Evolutionary conservation across 345 rosid species (phyloP), one percentile per base, ranked within the genome.

Genomic region (Pugionium dolabratum): DNA sequence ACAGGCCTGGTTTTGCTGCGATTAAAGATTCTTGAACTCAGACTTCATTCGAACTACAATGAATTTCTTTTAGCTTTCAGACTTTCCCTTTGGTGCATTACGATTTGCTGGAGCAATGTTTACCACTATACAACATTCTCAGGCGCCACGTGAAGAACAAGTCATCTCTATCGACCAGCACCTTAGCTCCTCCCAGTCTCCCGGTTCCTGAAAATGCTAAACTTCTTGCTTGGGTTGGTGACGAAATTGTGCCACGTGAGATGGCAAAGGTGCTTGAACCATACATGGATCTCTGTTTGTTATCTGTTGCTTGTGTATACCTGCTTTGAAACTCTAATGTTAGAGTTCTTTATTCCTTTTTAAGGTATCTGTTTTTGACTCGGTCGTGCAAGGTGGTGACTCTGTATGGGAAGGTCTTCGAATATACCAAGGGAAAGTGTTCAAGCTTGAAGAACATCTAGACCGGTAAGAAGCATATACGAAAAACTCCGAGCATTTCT

Each of bases 351-450:
- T 54, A 27, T 10, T 67, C 54, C 44, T 75, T 31, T 34, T 59
- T 51, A 69, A 91, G 97, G 97, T 91, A 69, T 91, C 93, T 51
- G 91, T 86, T 25, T 88, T 90, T 66, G 89, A 90, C 82, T 90
- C 97, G 34, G 76, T 88, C 51, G 89, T 90, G 76, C 95, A 88
- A 88, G 97, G 97, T 8, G 95, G 97, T 71, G 91, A 88, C 60
- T 87, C 81, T 42, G 95, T 77, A 59, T 90, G 97, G 95, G 95
- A 90, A 82, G 95, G 97, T 67, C 93, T 88, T 66, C 70, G 93
- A 58, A 70, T 88, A 69, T 86, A 88, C 64, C 71, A 55, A 62
- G 80, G 95, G 70, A 86, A 81, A 78, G 71, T 88, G 5, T 90
- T 86, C 76, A 90, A 86, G 83, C 92, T 90, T 66, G 95, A 90